Conservation (phyloP, 2,329 filamentous ascomycete genomes). For the Sporothrix brunneoviolacea region DNA sequence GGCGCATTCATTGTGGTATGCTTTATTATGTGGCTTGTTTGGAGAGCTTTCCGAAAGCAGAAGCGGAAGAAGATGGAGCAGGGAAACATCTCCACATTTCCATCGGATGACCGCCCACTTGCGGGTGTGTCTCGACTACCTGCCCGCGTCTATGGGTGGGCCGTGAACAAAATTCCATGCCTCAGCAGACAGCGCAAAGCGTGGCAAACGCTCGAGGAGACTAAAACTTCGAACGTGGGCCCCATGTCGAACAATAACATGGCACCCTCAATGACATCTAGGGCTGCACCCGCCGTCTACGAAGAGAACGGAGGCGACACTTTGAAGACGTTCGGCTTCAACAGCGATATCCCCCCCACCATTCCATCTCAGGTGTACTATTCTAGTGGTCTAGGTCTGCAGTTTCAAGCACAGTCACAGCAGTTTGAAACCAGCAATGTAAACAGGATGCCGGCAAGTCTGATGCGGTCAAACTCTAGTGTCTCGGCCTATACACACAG, state of each 20-base stretch:
- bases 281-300: not conserved
- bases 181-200: constrained; percentile 21
- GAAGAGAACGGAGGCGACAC: constrained; percentile 6
- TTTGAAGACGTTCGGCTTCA: constrained; percentile 5
- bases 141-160: constrained; percentile 7
- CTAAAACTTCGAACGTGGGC: constrained; percentile 3
- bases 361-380: constrained; percentile 12
- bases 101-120: constrained; percentile 6
- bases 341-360: constrained; percentile 1
- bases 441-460: constrained; percentile 1
- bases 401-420: constrained; percentile 6
- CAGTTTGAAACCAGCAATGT: not conserved
- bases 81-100: not conserved
- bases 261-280: not conserved
- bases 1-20: constrained; percentile 39
- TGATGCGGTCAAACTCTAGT: constrained; percentile 11
- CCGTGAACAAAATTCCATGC: constrained; percentile 31
- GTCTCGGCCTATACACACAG: constrained; percentile 20
- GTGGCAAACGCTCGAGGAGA: constrained; percentile 28
- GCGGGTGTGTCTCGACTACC: constrained; percentile 2
- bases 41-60: constrained; percentile 31
- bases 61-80: constrained; percentile 19
- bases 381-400: constrained; percentile 20
- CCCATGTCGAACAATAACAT: constrained; percentile 2
- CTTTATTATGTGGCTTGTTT: constrained; percentile 39